These are phyloP conservation scores for Neofusicoccum kwambonambiense DNA, from an alignment of 2,329 filamentous ascomycete species.

Conservation along the genomic window DNA sequence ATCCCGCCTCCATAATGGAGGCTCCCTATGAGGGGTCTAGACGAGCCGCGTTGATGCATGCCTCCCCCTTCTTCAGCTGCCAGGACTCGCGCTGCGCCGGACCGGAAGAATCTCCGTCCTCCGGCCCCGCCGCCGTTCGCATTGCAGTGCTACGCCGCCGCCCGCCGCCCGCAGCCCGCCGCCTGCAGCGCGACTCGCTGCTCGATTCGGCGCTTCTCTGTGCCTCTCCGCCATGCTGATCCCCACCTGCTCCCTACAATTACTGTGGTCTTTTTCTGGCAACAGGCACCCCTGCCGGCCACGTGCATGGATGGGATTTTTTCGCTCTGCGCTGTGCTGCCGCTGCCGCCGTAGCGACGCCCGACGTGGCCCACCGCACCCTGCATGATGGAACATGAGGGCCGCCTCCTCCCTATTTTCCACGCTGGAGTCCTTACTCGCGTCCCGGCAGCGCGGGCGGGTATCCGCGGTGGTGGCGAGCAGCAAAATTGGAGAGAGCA, in stretches of 20 bases:
- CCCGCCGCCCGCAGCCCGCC: background rate
- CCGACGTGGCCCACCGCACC: background rate
- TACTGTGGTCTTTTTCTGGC: background rate
- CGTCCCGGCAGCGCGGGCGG: background rate
- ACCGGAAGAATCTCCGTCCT: background rate
- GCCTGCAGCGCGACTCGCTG: background rate
- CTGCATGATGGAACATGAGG: conserved; percentile 11
- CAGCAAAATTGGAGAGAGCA: background rate
- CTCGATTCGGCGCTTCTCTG: background rate
- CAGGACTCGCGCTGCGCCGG: background rate
- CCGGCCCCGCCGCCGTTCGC: background rate
- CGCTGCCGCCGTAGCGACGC: background rate
- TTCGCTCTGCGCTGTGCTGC: background rate
- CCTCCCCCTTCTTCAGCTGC: background rate
- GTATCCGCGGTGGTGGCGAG: background rate
- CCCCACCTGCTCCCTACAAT: conserved; percentile 3
- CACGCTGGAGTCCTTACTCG: background rate
- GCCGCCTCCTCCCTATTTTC: background rate
- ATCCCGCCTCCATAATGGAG: background rate
- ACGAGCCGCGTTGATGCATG: background rate
- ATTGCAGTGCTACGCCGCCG: background rate
- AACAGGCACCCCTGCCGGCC: background rate
- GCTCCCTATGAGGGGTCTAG: background rate
- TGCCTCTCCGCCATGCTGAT: background rate
- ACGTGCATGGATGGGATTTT: conserved; percentile 4